phyloP scores from a whole-genome alignment of 208 protist species.

The Trypanosoma boissoni region DNA sequence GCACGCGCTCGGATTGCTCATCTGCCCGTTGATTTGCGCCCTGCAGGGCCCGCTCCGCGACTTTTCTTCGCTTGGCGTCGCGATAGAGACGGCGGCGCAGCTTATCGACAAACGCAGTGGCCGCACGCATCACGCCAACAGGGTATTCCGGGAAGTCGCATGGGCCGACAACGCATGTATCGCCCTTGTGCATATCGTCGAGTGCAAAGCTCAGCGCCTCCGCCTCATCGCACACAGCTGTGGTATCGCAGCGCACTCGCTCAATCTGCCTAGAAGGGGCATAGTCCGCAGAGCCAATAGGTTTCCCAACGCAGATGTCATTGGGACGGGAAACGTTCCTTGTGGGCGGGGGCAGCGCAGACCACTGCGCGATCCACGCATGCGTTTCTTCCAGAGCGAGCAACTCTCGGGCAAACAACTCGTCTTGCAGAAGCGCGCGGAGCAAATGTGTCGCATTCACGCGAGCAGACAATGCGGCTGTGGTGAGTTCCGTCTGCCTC shows the following conservation, averaged over 20 bases:
- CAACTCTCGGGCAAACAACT: constrained; percentile 12
- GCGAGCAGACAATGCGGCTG: too few species aligned
- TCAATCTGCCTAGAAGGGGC: too few species aligned
- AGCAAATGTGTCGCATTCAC: too few species aligned
- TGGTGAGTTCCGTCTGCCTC: too few species aligned
- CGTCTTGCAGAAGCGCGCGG: too few species aligned
- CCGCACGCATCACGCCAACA: constrained; percentile 6
- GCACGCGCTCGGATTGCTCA: constrained; percentile 2
- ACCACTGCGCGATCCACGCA: background rate
- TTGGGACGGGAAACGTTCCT: background rate
- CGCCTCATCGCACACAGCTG: constrained; percentile 3
- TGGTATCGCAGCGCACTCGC: background rate
- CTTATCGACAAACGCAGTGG: constrained; percentile 6
- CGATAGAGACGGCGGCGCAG: constrained; percentile 4
- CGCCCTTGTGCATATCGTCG: background rate
- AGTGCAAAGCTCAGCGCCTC: constrained; percentile 18
- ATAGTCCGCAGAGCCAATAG: too few species aligned
- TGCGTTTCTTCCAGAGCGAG: constrained; percentile 12
- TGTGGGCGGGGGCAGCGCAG: too few species aligned
- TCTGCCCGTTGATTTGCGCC: background rate
- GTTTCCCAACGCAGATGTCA: too few species aligned
- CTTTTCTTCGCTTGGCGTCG: background rate
- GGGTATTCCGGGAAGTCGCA: background rate
- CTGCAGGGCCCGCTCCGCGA: background rate
- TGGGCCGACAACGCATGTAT: too few species aligned